Base-by-base conservation (phyloP, 305 asterid species). In the Euphrasia arctica region DNA sequence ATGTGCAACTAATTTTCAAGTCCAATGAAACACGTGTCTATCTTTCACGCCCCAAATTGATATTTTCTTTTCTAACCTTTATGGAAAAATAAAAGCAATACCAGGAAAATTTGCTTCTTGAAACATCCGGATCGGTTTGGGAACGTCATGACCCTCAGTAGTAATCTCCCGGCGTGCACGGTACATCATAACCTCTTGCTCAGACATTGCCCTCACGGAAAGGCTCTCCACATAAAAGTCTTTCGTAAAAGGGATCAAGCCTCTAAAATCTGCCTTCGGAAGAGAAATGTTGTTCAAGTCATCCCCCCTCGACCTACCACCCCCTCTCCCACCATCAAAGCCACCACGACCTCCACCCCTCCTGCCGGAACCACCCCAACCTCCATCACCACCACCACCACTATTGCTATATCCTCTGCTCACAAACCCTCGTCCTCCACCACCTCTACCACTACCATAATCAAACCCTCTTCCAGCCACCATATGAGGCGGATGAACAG, bases 31-130 rank as follows among this genome's bases (percentile, higher is more conserved):
- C 9, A 39, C 2, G 11, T 9, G 45, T 39, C 9, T 39, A 39
- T 39, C 45, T 8, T 39, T 9, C 45, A 7, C 9, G 45, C 15
- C 54, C 54, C 54, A 49, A 5, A 13, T 13, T 12, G 18, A 49
- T 13, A 13, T 49, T 49, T 13, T 49, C 54, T n/a, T 13, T 4
- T 4, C 15, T 49, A 1, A 15, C 8, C 27, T 51, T n/a, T 42
- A 51, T n/a, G 25, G 9, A 58, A 41, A 62, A 62, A 28, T 15
- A 25, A 62, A 57, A 63, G 32, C 14, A 65, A 48, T 88, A 88
- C 97, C 95, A n/a, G 96, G 96, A 71, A 86, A 82, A 67, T 80
- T 86, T 13, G 98, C 95, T 75, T 91, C 98, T 1, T 84, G 85
- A 73, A 91, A 88, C 79, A 80, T 72, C 74, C 90, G 80, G 73